Base-by-base conservation (phyloP, 2,329 filamentous ascomycete species). In the Diaporthe velutina region DNA sequence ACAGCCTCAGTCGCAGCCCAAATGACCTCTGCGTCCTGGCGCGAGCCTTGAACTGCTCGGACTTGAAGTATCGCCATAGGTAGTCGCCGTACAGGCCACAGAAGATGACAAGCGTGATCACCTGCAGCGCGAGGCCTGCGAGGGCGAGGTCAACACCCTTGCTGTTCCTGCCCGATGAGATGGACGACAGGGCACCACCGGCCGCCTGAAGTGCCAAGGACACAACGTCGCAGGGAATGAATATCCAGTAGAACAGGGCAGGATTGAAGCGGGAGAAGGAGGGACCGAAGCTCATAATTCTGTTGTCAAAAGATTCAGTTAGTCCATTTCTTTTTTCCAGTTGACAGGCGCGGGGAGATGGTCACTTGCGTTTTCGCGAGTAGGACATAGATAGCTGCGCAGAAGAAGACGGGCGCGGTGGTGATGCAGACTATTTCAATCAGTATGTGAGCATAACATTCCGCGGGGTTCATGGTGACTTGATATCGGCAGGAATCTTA, bases 381-480 rank as follows among this genome's bases (percentile, higher is more conserved):
- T 40, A 90, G 92, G 71, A 93, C 88, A 80, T 94, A 94, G 79
- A 94, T 91, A 74, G 90, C 90, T 0, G 92, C 92, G 38, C 90
- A 87, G 78, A 89, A 87, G 81, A 90, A 91, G 72, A 90, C 88
- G 13, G 88, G 88, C 0, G 84, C 87, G 58, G 88, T 87, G 77
- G 88, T 90, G 68, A 93, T 85, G 81, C 90, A 92, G 75, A 89
- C 88, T 90, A 48, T 35, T n/a, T 5, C 3, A 35, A 7, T 1
- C 9, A 17, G 70, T n/a, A 40, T 15, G 35, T 77, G 71, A 72
- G 70, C n/a, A 19, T 33, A 1, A 33, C 3, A 17, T 13, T 50
- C 5, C 3, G 1, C 2, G 35, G 6, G 4, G 6, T 45, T 12
- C 13, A 45, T 12, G 15, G 54, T 13, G n/a, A 17, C 13, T 7